Conservation (phyloP, 768 basidiomycete genomes). For the Brasilioporus rufonigricans region DNA sequence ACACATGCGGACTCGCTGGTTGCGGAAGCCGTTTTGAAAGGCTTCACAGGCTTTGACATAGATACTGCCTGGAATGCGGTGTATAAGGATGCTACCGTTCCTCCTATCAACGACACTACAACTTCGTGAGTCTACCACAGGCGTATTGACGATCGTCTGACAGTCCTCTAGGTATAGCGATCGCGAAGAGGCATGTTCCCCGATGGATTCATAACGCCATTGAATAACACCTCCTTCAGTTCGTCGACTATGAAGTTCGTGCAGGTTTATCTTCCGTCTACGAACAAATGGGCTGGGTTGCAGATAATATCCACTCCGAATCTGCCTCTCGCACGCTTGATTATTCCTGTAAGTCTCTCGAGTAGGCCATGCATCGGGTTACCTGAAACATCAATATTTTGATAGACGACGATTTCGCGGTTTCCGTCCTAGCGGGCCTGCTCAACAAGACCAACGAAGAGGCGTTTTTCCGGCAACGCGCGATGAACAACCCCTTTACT, state of each 20-base stretch:
- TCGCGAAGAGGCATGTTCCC: slow-evolving; percentile 57
- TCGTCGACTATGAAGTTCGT: slow-evolving; percentile 77
- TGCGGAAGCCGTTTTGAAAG: slow-evolving; percentile 69
- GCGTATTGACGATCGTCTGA: neutral
- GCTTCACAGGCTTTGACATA: slow-evolving; percentile 59
- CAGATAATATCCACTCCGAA: slow-evolving; percentile 75
- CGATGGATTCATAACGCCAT: neutral
- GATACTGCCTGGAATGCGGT: slow-evolving; percentile 72
- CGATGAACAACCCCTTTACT: slow-evolving; percentile 54
- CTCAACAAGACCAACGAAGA: slow-evolving; percentile 52
- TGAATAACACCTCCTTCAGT: slow-evolving; percentile 33
- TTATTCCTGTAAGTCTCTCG: slow-evolving; percentile 60
- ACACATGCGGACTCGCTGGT: slow-evolving; percentile 80
- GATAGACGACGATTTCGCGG: slow-evolving; percentile 76
- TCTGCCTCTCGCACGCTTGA: slow-evolving; percentile 76
- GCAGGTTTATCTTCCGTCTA: slow-evolving; percentile 77
- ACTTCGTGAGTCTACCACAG: slow-evolving; percentile 39
- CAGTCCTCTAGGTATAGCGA: slow-evolving; percentile 53
- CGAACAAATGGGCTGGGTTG: slow-evolving; percentile 68
- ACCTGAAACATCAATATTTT: neutral
- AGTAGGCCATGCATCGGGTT: neutral
- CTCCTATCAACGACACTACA: slow-evolving; percentile 54
- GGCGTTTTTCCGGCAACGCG: slow-evolving; percentile 52
- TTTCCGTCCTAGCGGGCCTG: slow-evolving; percentile 56
- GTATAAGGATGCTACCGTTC: slow-evolving; percentile 66